Evolutionary conservation across 2,329 filamentous ascomycete species (phyloP).

Genomic region (Xylariaceae sp.): DNA sequence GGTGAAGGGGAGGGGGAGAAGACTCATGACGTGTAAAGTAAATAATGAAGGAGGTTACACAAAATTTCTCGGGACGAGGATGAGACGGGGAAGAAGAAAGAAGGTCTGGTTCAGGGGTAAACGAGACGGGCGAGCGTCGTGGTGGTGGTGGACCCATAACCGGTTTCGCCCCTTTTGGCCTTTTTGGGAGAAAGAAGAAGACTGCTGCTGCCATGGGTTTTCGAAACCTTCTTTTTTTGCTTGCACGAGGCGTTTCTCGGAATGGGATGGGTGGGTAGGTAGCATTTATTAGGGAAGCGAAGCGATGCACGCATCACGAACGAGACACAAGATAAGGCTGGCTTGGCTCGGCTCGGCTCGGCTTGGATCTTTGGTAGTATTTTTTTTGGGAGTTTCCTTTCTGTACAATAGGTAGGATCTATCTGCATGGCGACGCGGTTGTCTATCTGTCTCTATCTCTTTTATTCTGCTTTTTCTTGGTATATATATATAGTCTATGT

Average conservation of each 20-base stretch:
- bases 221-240: constrained; percentile 12
- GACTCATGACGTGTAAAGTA: constrained; percentile 9
- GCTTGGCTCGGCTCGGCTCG: not conserved
- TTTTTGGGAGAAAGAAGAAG: constrained; percentile 7
- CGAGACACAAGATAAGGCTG: constrained; percentile 25
- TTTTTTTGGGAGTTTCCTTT: constrained; percentile 16
- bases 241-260: constrained; percentile 22
- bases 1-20: not conserved
- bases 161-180: constrained; percentile 4
- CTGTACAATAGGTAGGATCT: constrained; percentile 27
- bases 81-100: constrained; percentile 8
- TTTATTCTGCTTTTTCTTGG: constrained; percentile 14
- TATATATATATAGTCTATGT: constrained; percentile 5
- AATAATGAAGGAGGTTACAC: constrained; percentile 12
- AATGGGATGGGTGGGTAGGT: too few relatives aligned
- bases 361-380: not conserved
- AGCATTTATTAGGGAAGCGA: constrained; percentile 22
- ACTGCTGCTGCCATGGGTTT: constrained; percentile 14
- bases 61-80: constrained; percentile 12
- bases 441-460: constrained; percentile 13
- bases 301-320: not conserved
- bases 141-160: constrained; percentile 4
- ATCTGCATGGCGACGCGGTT: constrained; percentile 26
- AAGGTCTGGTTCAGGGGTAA: constrained; percentile 18
- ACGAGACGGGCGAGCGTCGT: constrained; percentile 1